Percentiles rank a stretch among this genome's conserved stretches.
phyloP scores from a whole-genome alignment of 2,329 filamentous ascomycete genomes.

The Keithomyces neogunnii region DNA sequence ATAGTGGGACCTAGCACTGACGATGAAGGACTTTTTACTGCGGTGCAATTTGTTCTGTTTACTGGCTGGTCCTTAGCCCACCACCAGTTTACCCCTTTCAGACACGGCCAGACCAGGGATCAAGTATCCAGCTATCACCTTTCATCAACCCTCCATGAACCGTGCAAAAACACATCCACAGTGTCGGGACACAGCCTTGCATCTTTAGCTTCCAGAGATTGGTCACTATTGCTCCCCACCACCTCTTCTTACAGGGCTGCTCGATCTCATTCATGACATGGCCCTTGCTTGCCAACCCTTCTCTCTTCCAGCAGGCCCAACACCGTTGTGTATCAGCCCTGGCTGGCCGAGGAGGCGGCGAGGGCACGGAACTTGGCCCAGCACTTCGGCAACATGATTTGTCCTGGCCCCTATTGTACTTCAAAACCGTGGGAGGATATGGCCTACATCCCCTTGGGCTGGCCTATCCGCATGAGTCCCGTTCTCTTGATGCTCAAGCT shows the following conservation, averaged over 20 bases:
- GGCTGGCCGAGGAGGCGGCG: not conserved
- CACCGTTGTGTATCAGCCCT: not conserved
- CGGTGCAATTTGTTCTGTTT: not conserved
- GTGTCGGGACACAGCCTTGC: not conserved
- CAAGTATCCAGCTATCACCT: not conserved
- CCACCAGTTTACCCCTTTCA: not conserved
- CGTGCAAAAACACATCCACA: not conserved
- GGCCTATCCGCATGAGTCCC: too few relatives aligned
- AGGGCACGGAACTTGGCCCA: not conserved
- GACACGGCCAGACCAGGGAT: not conserved
- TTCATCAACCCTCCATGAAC: not conserved
- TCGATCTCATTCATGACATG: not conserved
- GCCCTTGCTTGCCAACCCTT: not conserved
- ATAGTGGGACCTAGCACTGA: not conserved
- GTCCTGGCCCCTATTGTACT: not conserved
- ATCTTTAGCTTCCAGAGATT: not conserved
- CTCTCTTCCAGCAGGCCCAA: not conserved
- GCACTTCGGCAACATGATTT: not conserved
- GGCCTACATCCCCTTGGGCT: too few relatives aligned
- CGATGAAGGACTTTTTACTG: not conserved
- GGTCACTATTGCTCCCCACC: not conserved
- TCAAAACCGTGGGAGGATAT: not conserved
- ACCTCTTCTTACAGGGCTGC: not conserved
- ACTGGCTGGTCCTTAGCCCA: not conserved
- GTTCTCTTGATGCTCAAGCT: too few relatives aligned